Evolutionary conservation across 164 flowering plant genomes (phyloP).

Genomic region (Kingdonia uniflora): DNA sequence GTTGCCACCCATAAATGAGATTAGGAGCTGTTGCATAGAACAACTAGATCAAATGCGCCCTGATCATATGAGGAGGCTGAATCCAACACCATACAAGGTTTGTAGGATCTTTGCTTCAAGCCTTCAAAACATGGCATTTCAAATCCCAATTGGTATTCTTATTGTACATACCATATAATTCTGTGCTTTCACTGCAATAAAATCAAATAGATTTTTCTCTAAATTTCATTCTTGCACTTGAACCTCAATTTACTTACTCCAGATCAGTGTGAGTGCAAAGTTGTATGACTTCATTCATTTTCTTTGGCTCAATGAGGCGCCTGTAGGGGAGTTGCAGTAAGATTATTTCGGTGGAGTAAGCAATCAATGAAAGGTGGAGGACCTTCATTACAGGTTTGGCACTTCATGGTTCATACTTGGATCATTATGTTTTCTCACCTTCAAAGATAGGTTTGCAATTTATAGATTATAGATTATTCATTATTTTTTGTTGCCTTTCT

Average conservation of each 20-base stretch:
- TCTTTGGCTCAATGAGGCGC: conserved; percentile 97
- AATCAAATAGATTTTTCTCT: background rate
- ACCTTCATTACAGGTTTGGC: conserved; percentile 9
- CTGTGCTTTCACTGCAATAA: too few species aligned
- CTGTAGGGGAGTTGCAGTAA: conserved; percentile 94
- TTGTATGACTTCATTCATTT: conserved; percentile 95
- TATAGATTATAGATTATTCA: too few species aligned
- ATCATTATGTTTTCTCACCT: too few species aligned
- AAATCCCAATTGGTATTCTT: too few species aligned
- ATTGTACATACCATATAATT: too few species aligned
- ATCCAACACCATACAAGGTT: conserved; percentile 99
- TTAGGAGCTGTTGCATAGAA: conserved; percentile 65
- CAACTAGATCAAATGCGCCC: conserved; percentile 90
- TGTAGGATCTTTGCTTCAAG: background rate
- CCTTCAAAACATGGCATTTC: too few species aligned
- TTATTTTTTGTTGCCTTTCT: too few species aligned
- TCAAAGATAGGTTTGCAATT: too few species aligned
- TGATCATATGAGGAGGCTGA: conserved; percentile 95
- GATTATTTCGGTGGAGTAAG: background rate
- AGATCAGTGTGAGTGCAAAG: conserved; percentile 97
- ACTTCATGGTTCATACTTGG: background rate
- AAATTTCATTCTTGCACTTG: background rate
- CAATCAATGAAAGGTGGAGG: conserved; percentile 6
- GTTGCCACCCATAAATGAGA: conserved; percentile 49
- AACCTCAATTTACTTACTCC: conserved; percentile 8